Percentiles rank a stretch among this genome's conserved stretches.
Evolutionary conservation across 2,329 filamentous ascomycete genomes (phyloP).

Genomic region (Dothideomycetidae sp.): DNA sequence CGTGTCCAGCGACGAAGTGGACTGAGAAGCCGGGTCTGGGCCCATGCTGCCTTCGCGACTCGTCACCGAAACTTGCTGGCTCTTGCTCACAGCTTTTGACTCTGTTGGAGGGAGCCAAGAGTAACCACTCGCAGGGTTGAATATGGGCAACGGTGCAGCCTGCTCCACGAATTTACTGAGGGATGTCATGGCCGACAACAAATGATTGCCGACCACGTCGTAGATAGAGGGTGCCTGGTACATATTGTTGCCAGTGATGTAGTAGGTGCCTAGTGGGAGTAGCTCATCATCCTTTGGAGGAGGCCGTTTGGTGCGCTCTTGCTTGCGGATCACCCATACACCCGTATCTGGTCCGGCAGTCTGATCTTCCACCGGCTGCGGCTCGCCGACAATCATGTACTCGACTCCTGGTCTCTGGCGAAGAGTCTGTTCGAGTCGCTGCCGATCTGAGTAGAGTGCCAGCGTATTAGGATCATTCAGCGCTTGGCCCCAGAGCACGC

Average conservation of each 20-base stretch:
- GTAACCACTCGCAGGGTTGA: slow-evolving; percentile 45
- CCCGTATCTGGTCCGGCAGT: slow-evolving; percentile 25
- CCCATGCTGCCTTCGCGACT: slow-evolving; percentile 31
- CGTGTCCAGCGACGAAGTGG: slow-evolving; percentile 4
- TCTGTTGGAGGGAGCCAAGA: slow-evolving; percentile 40
- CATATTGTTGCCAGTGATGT: slow-evolving; percentile 44
- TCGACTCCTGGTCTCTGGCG: slow-evolving; percentile 43
- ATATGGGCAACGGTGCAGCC: slow-evolving; percentile 40
- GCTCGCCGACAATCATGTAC: slow-evolving; percentile 45
- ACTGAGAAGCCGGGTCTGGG: slow-evolving; percentile 12
- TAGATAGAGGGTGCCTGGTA: slow-evolving; percentile 48
- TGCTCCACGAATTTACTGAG: slow-evolving; percentile 41
- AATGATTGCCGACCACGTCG: slow-evolving; percentile 37
- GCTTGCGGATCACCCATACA: slow-evolving; percentile 48
- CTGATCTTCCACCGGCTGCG: slow-evolving; percentile 29
- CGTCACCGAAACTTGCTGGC: slow-evolving; percentile 26
- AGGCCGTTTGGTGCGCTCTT: slow-evolving; percentile 31
- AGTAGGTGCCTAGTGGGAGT: slow-evolving; percentile 43
- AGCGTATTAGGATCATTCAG: slow-evolving; percentile 35
- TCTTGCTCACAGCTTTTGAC: slow-evolving; percentile 19
- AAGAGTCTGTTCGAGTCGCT: slow-evolving; percentile 41
- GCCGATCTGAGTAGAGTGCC: slow-evolving; percentile 39
- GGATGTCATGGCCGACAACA: slow-evolving; percentile 40
- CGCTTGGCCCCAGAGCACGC: slow-evolving; percentile 39
- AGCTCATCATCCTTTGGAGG: slow-evolving; percentile 34